Evolutionary conservation across 805 yeast species (phyloP).

Genomic region (Tetrapisispora iriomotensis): DNA sequence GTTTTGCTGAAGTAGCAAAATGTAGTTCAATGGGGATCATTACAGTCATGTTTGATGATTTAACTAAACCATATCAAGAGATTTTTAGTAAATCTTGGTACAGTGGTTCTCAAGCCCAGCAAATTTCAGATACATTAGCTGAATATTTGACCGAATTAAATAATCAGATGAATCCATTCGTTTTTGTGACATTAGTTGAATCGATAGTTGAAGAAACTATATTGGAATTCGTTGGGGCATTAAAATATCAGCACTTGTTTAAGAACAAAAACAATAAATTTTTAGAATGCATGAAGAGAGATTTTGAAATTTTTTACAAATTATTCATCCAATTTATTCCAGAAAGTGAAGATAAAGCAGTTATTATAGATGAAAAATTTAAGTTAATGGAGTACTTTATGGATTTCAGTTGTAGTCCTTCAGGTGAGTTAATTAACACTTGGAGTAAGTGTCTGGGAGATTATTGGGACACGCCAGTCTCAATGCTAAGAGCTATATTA

Average conservation of each 20-base stretch:
- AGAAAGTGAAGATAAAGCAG: constrained; percentile 26
- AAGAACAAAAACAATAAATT: constrained; percentile 36
- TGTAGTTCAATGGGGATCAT: constrained; percentile 46
- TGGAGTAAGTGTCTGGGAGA: constrained; percentile 54
- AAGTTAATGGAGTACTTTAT: constrained; percentile 52
- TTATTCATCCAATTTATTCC: constrained; percentile 39
- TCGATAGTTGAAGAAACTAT: constrained; percentile 44
- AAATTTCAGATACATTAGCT: constrained; percentile 58
- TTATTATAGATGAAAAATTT: constrained; percentile 40
- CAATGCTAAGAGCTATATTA: constrained; percentile 56
- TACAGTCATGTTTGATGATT: constrained; percentile 62
- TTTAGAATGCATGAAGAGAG: constrained; percentile 47
- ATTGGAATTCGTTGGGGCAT: constrained; percentile 38
- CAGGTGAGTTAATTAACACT: constrained; percentile 39
- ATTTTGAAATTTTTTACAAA: constrained; percentile 46
- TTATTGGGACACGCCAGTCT: constrained; percentile 71
- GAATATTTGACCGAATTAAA: constrained; percentile 66
- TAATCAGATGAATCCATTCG: constrained; percentile 40
- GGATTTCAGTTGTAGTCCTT: constrained; percentile 41
- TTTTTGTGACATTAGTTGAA: constrained; percentile 46
- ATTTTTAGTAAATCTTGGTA: constrained; percentile 69
- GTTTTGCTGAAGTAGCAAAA: constrained; percentile 67
- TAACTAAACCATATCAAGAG: constrained; percentile 48
- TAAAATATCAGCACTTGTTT: constrained; percentile 35
- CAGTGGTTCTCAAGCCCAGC: constrained; percentile 45